These are phyloP conservation scores for Fusarium staphyleae DNA, from an alignment of 2,329 filamentous ascomycete species.

Conservation along the genomic window DNA sequence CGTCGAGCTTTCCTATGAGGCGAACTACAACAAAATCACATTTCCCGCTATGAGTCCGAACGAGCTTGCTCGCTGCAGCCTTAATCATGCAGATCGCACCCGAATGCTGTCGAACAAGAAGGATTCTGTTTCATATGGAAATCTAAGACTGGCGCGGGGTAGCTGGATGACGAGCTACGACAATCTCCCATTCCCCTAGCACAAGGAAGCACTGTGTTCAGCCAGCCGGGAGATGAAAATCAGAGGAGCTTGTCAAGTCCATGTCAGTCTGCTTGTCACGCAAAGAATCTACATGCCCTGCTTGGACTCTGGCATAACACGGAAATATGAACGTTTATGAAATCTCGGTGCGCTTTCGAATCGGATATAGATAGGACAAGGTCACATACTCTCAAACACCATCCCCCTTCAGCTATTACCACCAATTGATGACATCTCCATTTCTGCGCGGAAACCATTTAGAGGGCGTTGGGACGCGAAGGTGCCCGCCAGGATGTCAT, in stretches of 20 bases:
- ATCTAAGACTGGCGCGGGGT: slow-evolving; percentile 21
- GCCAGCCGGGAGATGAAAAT: no score
- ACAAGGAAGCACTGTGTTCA: no score
- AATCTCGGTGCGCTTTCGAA: slow-evolving; percentile 1
- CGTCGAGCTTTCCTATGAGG: slow-evolving; percentile 68
- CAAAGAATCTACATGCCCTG: slow-evolving; percentile 1
- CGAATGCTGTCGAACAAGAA: slow-evolving; percentile 13
- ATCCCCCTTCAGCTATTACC: slow-evolving; percentile 1
- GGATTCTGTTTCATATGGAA: slow-evolving; percentile 21
- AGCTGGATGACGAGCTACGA: slow-evolving; percentile 24
- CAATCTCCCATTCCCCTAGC: not conserved
- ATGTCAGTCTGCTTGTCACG: no score
- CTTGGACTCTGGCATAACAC: not conserved
- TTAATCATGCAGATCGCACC: slow-evolving; percentile 14
- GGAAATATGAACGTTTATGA: not conserved
- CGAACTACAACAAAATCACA: slow-evolving; percentile 8
- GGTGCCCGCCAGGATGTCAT: slow-evolving; percentile 16
- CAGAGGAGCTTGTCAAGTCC: no score
- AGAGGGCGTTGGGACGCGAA: slow-evolving; percentile 37
- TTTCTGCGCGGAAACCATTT: slow-evolving; percentile 36
- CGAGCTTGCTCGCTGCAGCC: slow-evolving; percentile 15
- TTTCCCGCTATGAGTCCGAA: slow-evolving; percentile 13
- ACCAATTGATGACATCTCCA: slow-evolving; percentile 25
- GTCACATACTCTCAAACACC: slow-evolving; percentile 1
- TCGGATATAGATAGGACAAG: slow-evolving; percentile 11